phyloP scores from a whole-genome alignment of 2,329 filamentous ascomycete genomes.

The Colletotrichum coccodes region DNA sequence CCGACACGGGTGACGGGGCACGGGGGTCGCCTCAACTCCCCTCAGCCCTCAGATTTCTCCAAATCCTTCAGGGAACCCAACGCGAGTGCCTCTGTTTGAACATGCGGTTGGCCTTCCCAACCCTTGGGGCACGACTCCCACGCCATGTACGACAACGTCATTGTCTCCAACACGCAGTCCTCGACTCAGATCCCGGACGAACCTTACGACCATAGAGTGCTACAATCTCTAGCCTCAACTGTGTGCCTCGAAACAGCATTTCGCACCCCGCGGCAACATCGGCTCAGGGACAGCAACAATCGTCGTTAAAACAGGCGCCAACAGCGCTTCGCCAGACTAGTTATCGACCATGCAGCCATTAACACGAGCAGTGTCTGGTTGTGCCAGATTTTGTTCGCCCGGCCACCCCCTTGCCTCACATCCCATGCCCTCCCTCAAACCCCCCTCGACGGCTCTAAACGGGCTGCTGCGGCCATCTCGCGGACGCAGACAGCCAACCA shows the following conservation, averaged over 20 bases:
- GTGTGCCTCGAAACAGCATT: not conserved
- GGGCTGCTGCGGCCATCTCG: constrained; percentile 4
- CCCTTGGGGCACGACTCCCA: constrained; percentile 1
- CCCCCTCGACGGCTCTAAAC: constrained; percentile 1
- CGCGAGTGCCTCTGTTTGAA: not conserved
- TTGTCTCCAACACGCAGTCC: not conserved
- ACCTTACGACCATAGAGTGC: constrained; percentile 1
- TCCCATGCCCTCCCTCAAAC: not conserved
- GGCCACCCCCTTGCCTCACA: not conserved
- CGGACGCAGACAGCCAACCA: constrained; percentile 22
- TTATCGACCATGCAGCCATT: not conserved
- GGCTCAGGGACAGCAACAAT: constrained; percentile 28
- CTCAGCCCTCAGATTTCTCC: constrained; percentile 3
- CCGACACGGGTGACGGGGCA: constrained; percentile 22
- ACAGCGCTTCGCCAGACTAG: constrained; percentile 20
- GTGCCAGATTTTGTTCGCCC: constrained; percentile 2
- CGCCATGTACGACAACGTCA: constrained; percentile 7
- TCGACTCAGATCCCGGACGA: not conserved
- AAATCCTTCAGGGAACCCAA: not conserved
- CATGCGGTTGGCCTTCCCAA: not conserved
- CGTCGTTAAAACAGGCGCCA: constrained; percentile 17
- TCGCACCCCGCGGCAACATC: not conserved
- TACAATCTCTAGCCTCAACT: not conserved
- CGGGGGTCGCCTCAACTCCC: constrained; percentile 12
- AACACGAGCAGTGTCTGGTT: not conserved